These are phyloP conservation scores for Arthrinium phaeospermum DNA, from an alignment of 2,329 filamentous ascomycete species.

Conservation along the genomic window DNA sequence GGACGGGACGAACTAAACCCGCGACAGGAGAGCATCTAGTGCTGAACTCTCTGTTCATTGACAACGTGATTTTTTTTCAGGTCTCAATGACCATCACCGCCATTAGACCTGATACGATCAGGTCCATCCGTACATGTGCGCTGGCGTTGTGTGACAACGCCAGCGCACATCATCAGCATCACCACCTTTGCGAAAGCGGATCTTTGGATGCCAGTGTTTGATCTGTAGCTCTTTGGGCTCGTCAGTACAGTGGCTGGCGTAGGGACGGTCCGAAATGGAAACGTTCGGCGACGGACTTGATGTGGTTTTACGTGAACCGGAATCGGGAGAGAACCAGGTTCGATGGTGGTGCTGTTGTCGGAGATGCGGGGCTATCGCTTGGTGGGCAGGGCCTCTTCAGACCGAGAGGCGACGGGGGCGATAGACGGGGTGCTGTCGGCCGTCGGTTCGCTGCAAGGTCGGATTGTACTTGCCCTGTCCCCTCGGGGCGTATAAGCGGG, in stretches of 20 bases:
- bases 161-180: too few species aligned
- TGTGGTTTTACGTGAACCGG: neutral
- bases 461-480: neutral
- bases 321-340: neutral
- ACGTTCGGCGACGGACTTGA: neutral
- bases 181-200: neutral
- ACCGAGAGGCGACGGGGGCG: too few species aligned
- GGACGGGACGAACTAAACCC: too few species aligned
- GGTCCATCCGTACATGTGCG: neutral
- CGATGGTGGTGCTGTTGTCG: neutral
- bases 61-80: neutral
- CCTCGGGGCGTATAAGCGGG: neutral
- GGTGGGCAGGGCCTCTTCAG: too few species aligned
- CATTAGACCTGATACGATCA: neutral
- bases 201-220: neutral
- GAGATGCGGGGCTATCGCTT: too few species aligned
- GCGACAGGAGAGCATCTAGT: too few species aligned
- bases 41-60: neutral
- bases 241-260: neutral
- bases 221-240: neutral
- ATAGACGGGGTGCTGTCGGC: neutral
- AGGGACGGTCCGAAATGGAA: neutral
- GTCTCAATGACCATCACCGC: neutral
- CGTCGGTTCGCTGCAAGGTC: neutral
- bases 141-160: neutral